These are phyloP conservation scores for Trypanosoma rangeli DNA, from an alignment of 208 protist species.

Conservation along the genomic window DNA sequence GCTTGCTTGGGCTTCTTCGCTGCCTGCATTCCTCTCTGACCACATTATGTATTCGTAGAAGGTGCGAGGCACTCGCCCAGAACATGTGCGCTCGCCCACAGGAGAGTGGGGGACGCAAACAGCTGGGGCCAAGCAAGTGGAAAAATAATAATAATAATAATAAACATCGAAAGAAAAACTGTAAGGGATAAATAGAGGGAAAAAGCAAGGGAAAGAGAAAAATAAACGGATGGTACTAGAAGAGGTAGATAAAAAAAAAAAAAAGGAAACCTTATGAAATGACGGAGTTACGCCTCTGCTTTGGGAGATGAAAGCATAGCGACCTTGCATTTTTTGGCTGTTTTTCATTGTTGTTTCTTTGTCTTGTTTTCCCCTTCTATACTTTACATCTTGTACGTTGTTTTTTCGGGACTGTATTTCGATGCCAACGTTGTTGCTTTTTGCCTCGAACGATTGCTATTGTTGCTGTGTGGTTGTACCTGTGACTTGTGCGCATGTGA, in stretches of 20 bases:
- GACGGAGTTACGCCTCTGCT: background rate
- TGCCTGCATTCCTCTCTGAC: too few relatives aligned
- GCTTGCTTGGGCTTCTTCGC: too few relatives aligned
- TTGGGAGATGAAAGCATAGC: background rate
- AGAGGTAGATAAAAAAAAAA: background rate
- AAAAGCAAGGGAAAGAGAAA: background rate
- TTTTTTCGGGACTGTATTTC: background rate
- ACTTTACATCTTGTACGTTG: background rate
- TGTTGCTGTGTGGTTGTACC: background rate
- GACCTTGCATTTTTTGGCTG: background rate
- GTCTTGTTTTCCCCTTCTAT: slow-evolving; percentile 15
- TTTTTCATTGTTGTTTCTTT: slow-evolving; percentile 12
- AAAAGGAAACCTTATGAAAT: slow-evolving; percentile 2
- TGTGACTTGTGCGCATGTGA: background rate
- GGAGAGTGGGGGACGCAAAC: background rate
- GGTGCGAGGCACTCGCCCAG: too few relatives aligned
- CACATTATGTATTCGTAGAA: background rate
- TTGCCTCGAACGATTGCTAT: background rate
- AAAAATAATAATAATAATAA: background rate
- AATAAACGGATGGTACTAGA: background rate
- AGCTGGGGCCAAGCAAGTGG: background rate
- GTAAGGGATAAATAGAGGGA: background rate
- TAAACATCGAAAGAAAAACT: slow-evolving; percentile 18
- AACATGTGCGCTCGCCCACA: background rate
- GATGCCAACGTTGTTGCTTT: background rate